Percentiles rank a stretch among this genome's conserved stretches.
phyloP scores from a whole-genome alignment of 495 filamentous ascomycete genomes.

The Monascus purpureus region DNA sequence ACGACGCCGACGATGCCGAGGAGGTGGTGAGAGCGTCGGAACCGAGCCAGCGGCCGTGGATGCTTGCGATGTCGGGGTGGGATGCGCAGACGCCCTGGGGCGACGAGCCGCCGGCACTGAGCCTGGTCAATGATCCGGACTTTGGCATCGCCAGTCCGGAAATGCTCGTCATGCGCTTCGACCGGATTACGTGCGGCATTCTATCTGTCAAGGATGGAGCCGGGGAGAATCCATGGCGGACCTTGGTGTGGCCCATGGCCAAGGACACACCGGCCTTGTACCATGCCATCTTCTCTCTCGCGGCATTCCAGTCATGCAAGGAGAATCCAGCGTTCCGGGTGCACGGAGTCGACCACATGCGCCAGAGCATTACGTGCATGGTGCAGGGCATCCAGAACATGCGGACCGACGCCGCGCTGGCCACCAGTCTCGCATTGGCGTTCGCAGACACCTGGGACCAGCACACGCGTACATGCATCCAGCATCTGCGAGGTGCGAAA shows the following conservation, averaged over 20 bases:
- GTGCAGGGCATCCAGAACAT: slow-evolving; percentile 46
- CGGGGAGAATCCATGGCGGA: slow-evolving; percentile 68
- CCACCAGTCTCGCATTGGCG: slow-evolving; percentile 58
- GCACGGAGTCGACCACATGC: slow-evolving; percentile 61
- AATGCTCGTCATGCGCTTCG: slow-evolving; percentile 53
- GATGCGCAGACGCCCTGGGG: too few relatives aligned
- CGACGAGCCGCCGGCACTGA: background rate
- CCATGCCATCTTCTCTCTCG: slow-evolving; percentile 62
- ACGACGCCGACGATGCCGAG: slow-evolving; percentile 42
- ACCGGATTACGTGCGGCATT: slow-evolving; percentile 61
- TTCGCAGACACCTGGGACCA: slow-evolving; percentile 72
- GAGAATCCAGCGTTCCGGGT: slow-evolving; percentile 42
- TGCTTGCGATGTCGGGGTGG: slow-evolving; percentile 11
- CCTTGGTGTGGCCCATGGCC: slow-evolving; percentile 58
- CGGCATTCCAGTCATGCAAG: slow-evolving; percentile 59
- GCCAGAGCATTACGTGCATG: slow-evolving; percentile 45
- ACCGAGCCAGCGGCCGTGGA: slow-evolving; percentile 22
- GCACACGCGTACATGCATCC: slow-evolving; percentile 59
- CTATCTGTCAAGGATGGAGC: slow-evolving; percentile 59
- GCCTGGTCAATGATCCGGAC: slow-evolving; percentile 23
- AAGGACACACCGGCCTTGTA: slow-evolving; percentile 53
- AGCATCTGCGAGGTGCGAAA: slow-evolving; percentile 59
- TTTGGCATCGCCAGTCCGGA: slow-evolving; percentile 40
- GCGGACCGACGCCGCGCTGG: slow-evolving; percentile 51
- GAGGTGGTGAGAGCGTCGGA: slow-evolving; percentile 41